A percentile compares a stretch with the other conserved stretches of the same genome.
Evolutionary conservation across 1,139 yeast species (phyloP).

Genomic region (Debaryomyces robertsiae): DNA sequence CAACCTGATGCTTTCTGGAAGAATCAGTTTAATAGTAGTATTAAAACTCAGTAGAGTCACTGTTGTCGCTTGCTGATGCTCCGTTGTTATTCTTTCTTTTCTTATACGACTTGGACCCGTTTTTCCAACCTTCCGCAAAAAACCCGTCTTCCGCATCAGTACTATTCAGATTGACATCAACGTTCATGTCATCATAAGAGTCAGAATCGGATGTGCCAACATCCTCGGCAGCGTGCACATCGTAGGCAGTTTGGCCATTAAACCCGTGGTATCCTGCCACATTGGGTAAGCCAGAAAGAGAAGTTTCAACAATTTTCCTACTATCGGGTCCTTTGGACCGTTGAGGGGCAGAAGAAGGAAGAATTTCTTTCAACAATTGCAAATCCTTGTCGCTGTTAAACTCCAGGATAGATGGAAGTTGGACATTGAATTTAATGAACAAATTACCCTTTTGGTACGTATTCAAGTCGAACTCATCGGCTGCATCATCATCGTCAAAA

Average conservation of each 20-base stretch:
- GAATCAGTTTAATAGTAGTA: too few species aligned
- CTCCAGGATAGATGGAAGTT: conserved; percentile 34
- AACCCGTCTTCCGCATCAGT: conserved; percentile 27
- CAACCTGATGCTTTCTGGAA: too few species aligned
- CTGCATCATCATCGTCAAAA: conserved; percentile 20
- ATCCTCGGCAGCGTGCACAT: conserved; percentile 3
- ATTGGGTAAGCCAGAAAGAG: conserved; percentile 28
- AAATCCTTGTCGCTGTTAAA: conserved; percentile 29
- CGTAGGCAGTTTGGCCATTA: background rate
- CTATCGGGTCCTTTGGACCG: background rate
- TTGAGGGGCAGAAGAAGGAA: conserved; percentile 22
- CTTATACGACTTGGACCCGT: conserved; percentile 6
- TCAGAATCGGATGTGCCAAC: conserved; percentile 19
- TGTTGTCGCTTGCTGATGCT: conserved; percentile 1
- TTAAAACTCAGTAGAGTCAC: too few species aligned
- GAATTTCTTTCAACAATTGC: conserved; percentile 23
- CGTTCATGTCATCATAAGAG: conserved; percentile 28
- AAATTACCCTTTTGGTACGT: conserved; percentile 39
- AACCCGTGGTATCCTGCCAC: background rate
- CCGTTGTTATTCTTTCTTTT: conserved; percentile 8
- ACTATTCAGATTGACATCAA: conserved; percentile 24
- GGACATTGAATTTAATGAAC: conserved; percentile 44
- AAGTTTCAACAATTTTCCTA: conserved; percentile 19
- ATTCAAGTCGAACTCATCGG: conserved; percentile 23
- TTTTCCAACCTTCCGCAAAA: conserved; percentile 25